These are phyloP conservation scores for Mucor racemosus DNA, from an alignment of 371 early-diverging fungal genomes.

Conservation along the genomic window DNA sequence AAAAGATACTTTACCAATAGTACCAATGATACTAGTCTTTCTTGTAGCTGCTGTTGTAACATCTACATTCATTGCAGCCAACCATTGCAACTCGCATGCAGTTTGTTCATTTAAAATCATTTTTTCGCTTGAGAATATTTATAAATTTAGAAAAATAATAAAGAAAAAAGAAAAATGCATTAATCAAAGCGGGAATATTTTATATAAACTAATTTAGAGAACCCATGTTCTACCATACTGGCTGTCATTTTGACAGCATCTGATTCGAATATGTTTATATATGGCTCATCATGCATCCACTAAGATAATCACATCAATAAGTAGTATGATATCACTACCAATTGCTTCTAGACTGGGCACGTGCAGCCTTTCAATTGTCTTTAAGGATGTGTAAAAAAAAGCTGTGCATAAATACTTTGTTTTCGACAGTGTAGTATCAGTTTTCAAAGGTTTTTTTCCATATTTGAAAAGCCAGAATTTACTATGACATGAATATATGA, in stretches of 20 bases:
- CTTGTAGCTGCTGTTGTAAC: conserved; percentile 64
- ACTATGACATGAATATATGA: too few species aligned
- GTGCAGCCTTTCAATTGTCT: neutral
- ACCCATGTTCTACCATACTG: conserved; percentile 1
- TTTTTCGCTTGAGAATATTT: neutral
- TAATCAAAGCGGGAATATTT: conserved; percentile 1
- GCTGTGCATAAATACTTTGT: too few species aligned
- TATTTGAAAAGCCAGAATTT: too few species aligned
- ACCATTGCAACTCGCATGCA: conserved; percentile 73
- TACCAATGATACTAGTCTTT: conserved; percentile 71
- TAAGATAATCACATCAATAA: neutral
- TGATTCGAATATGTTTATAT: neutral
- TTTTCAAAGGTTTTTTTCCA: too few species aligned
- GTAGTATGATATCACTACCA: neutral
- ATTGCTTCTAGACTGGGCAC: neutral
- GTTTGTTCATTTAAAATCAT: conserved; percentile 14
- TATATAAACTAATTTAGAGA: neutral
- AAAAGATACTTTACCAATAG: conserved; percentile 20
- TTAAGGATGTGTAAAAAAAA: too few species aligned
- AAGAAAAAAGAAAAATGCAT: neutral
- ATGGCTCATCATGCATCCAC: neutral
- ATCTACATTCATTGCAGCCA: conserved; percentile 69
- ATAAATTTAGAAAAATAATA: neutral
- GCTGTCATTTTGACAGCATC: conserved; percentile 6
- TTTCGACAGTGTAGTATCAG: too few species aligned